phyloP scores from a whole-genome alignment of 2,329 filamentous ascomycete species.

The Exophiala sideris region DNA sequence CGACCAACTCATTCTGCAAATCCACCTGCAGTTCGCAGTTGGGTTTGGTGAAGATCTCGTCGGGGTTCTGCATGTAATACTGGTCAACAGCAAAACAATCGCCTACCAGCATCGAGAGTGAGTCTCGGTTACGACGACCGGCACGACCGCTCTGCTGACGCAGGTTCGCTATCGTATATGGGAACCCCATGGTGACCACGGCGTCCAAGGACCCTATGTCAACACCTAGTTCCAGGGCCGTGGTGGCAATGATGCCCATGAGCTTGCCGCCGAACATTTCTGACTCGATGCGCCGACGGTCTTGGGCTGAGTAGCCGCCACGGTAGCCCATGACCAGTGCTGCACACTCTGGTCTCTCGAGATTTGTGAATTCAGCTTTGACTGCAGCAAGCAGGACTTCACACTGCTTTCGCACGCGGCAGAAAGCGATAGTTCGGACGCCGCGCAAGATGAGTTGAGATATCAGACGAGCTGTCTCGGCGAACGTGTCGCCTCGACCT shows the following conservation, averaged over 20 bases:
- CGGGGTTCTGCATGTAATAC: slow-evolving; percentile 93
- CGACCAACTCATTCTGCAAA: slow-evolving; percentile 81
- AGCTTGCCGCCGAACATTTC: slow-evolving; percentile 98
- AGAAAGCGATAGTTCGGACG: slow-evolving; percentile 90
- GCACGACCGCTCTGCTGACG: slow-evolving; percentile 93
- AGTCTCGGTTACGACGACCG: slow-evolving; percentile 88
- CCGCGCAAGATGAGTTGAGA: slow-evolving; percentile 85
- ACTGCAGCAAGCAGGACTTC: slow-evolving; percentile 79
- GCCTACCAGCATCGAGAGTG: slow-evolving; percentile 82
- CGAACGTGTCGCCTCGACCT: slow-evolving; percentile 76
- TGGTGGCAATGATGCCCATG: slow-evolving; percentile 89
- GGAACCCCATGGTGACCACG: slow-evolving; percentile 90
- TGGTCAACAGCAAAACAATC: slow-evolving; percentile 90
- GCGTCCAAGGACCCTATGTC: slow-evolving; percentile 94
- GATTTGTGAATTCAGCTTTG: slow-evolving; percentile 67
- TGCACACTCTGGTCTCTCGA: slow-evolving; percentile 72
- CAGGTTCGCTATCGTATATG: slow-evolving; percentile 90
- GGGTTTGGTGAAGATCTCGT: slow-evolving; percentile 84
- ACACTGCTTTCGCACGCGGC: slow-evolving; percentile 80
- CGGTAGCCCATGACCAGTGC: slow-evolving; percentile 90
- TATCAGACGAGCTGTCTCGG: slow-evolving; percentile 85
- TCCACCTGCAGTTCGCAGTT: slow-evolving; percentile 89
- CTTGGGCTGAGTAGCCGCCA: slow-evolving; percentile 89
- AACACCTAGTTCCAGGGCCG: slow-evolving; percentile 86
- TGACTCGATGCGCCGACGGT: slow-evolving; percentile 79